A percentile compares a stretch with the other conserved stretches of the same genome.
These are phyloP conservation scores for Penicillium riverlandense DNA, from an alignment of 495 filamentous ascomycete species.

Conservation along the genomic window DNA sequence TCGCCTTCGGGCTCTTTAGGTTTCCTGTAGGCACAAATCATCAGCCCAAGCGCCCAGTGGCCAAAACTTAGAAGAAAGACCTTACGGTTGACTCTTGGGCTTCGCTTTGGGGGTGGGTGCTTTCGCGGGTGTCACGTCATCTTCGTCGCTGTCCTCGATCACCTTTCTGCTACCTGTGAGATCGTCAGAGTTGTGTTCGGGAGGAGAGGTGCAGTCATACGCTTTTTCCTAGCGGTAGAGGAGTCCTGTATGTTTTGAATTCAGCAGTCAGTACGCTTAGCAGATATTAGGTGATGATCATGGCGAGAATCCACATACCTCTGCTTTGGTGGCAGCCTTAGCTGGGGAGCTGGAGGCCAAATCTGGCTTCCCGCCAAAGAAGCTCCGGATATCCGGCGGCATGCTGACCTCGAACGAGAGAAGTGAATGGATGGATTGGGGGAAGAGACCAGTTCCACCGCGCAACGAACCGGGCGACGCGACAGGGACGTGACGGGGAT, in stretches of 20 bases:
- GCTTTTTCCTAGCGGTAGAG: constrained; percentile 27
- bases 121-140: constrained; percentile 39
- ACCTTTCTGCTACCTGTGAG: constrained; percentile 57
- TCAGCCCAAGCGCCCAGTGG: background rate
- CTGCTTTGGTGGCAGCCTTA: too few species aligned
- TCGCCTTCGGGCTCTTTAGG: constrained; percentile 40
- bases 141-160: constrained; percentile 71
- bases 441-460: constrained; percentile 3
- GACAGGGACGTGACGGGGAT: constrained; percentile 28
- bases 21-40: constrained; percentile 22
- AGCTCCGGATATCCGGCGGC: constrained; percentile 73
- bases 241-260: constrained; percentile 20
- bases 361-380: constrained; percentile 56
- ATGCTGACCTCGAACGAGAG: constrained; percentile 30
- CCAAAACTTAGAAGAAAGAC: background rate
- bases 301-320: background rate
- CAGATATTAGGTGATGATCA: background rate
- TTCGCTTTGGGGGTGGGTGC: constrained; percentile 39
- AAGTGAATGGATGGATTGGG: constrained; percentile 1
- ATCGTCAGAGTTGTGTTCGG: constrained; percentile 5
- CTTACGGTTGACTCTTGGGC: constrained; percentile 34
- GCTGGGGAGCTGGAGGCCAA: constrained; percentile 16
- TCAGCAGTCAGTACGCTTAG: background rate
- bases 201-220: constrained; percentile 16
- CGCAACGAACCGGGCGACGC: constrained; percentile 13